Evolutionary conservation across 23 red algal species (phyloP), one percentile per base, ranked within the genome.

Genomic region (Agarophyton chilense): DNA sequence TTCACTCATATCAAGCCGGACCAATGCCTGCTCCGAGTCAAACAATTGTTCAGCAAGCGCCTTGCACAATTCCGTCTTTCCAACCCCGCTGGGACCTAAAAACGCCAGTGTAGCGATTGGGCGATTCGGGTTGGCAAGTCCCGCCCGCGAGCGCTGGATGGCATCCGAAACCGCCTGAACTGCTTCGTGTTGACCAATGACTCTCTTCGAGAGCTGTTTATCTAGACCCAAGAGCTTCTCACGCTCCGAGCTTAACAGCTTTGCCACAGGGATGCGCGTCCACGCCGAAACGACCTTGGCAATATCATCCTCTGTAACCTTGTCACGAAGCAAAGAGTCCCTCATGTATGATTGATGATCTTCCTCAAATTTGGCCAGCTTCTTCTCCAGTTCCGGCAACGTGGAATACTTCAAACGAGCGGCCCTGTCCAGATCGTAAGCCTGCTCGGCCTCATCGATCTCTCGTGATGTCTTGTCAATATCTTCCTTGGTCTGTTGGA

Each of bases 281-380:
- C 97, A 99, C 43, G 93, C 52, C 77, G 93, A 94, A 40, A 99
- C 94, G 2, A 93, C 93, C 52, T 91, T 81, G 18, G 97, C 97
- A 90, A 99, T 96, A 49, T 99, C 97, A 84, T 95, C 87, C 73
- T 99, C 97, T 8, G 93, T 96, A 4, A 99, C 97, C 75, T 99
- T 86, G 39, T 96, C 94, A 11, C 90, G 90, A 12, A 99, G 89
- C 61, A 99, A 76, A 36, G 84, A 67, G 13, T 93, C 81, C 10
- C 56, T 41, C 32, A 76, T 75, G 14, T 55, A 58, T n/a, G 60
- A 58, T 33, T 94, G 86, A 28, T 93, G 42, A 7, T 61, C 67
- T 32, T 79, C 31, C 54, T 98, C 96, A 22, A 80, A 60, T 18
- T 77, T 79, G 12, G 56, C 43, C 36, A 99, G 80, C 31, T 99